phyloP scores from a whole-genome alignment of 805 yeast species.

The Candida insectorum region DNA sequence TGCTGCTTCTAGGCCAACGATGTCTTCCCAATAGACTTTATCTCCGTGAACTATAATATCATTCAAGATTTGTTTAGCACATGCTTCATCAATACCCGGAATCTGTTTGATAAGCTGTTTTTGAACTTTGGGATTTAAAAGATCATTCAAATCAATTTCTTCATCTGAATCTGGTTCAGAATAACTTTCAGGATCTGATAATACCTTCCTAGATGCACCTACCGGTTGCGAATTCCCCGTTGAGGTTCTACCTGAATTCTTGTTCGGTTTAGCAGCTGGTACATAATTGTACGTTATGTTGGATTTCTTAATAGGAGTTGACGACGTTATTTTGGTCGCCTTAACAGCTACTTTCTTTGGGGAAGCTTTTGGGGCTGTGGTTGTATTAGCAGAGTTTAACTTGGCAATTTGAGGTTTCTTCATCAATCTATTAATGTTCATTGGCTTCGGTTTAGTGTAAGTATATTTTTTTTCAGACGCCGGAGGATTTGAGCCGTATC shows the following conservation, averaged over 20 bases:
- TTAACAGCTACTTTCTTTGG: conserved; percentile 2
- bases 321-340: not conserved
- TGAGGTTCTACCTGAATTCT: conserved; percentile 5
- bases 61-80: conserved; percentile 81
- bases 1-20: conserved; percentile 89
- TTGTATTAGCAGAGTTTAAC: not conserved
- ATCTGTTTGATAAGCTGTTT: conserved; percentile 42
- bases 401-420: conserved; percentile 8
- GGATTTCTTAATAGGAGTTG: conserved; percentile 15
- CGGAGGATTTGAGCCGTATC: not conserved
- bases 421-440: conserved; percentile 34
- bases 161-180: conserved; percentile 3
- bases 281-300: conserved; percentile 33
- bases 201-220: not conserved
- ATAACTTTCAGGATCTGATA: not conserved
- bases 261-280: conserved; percentile 10
- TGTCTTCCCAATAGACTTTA: conserved; percentile 91
- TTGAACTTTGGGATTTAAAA: conserved; percentile 25
- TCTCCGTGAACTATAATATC: conserved; percentile 90
- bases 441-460: conserved; percentile 38
- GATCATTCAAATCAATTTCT: conserved; percentile 18
- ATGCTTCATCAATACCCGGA: conserved; percentile 70
- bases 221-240: conserved; percentile 1
- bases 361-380: not conserved
- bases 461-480: conserved; percentile 17